phyloP scores from a whole-genome alignment of 2,329 filamentous ascomycete species.

The Scleromitrula shiraiana region DNA sequence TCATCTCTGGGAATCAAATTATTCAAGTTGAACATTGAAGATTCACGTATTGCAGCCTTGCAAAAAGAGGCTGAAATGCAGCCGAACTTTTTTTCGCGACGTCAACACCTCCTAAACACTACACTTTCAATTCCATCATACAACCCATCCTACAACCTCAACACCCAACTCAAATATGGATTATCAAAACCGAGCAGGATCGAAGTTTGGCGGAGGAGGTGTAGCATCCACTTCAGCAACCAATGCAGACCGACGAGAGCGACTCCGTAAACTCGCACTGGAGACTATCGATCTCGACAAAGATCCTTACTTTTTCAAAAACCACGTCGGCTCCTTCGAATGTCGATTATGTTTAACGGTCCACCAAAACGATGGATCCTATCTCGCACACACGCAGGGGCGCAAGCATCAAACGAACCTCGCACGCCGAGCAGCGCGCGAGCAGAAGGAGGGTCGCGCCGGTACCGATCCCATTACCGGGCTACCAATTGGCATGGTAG shows the following conservation, averaged over 20 bases:
- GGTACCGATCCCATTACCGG: slow-evolving; percentile 59
- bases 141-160: not conserved
- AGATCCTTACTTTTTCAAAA: slow-evolving; percentile 99
- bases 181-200: slow-evolving; percentile 87
- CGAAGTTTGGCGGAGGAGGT: slow-evolving; percentile 95
- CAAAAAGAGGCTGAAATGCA: slow-evolving; percentile 21
- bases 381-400: slow-evolving; percentile 96
- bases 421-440: slow-evolving; percentile 87
- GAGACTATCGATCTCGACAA: slow-evolving; percentile 99
- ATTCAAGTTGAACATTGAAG: too few relatives aligned
- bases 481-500: slow-evolving; percentile 67
- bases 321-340: slow-evolving; percentile 96
- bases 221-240: slow-evolving; percentile 89
- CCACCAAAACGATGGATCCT: slow-evolving; percentile 98
- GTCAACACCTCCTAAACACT: not conserved
- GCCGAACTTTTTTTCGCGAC: slow-evolving; percentile 14
- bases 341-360: slow-evolving; percentile 95
- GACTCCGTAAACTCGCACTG: slow-evolving; percentile 93
- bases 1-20: too few relatives aligned
- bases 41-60: slow-evolving; percentile 10
- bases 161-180: slow-evolving; percentile 42
- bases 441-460: slow-evolving; percentile 77
- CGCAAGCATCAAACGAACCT: slow-evolving; percentile 99
- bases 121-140: not conserved
- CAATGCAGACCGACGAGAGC: slow-evolving; percentile 94